phyloP scores from a whole-genome alignment of 257 asterid species.

The Thymus mandschuricus region DNA sequence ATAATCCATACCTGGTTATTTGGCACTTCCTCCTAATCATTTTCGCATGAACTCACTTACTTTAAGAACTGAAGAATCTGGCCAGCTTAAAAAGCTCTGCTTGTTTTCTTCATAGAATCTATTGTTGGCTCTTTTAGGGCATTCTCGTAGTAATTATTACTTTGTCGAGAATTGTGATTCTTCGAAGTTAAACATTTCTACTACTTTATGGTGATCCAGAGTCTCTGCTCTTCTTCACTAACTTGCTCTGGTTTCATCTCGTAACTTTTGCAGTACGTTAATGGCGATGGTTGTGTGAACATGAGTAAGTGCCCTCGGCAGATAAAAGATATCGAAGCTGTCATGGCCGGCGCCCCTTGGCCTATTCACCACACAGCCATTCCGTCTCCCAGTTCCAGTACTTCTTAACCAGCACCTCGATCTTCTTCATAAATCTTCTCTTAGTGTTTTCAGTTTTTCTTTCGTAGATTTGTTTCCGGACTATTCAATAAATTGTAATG shows the following conservation, averaged over 20 bases:
- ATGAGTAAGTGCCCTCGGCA: conserved; percentile 87
- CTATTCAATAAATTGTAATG: neutral
- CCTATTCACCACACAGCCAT: conserved; percentile 46
- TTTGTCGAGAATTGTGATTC: neutral
- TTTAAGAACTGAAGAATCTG: conserved; percentile 3
- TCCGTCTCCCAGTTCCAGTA: conserved; percentile 32
- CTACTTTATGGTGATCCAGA: neutral
- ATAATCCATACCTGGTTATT: neutral
- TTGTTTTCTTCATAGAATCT: neutral
- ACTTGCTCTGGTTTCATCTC: neutral
- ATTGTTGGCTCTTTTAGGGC: conserved; percentile 2
- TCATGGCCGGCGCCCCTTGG: conserved; percentile 95
- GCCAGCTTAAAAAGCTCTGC: neutral
- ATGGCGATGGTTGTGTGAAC: conserved; percentile 72
- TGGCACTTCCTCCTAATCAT: neutral
- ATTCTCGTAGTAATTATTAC: neutral
- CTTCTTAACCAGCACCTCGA: conserved; percentile 26
- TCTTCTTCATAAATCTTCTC: neutral
- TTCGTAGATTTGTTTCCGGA: neutral
- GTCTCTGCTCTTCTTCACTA: neutral
- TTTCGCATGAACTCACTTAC: neutral
- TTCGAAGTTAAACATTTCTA: too few species aligned
- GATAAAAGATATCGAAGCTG: conserved; percentile 85
- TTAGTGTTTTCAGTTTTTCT: neutral
- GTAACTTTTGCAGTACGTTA: conserved; percentile 56